These are phyloP conservation scores for Pueraria montana DNA, from an alignment of 306 rosid genomes.

Conservation along the genomic window DNA sequence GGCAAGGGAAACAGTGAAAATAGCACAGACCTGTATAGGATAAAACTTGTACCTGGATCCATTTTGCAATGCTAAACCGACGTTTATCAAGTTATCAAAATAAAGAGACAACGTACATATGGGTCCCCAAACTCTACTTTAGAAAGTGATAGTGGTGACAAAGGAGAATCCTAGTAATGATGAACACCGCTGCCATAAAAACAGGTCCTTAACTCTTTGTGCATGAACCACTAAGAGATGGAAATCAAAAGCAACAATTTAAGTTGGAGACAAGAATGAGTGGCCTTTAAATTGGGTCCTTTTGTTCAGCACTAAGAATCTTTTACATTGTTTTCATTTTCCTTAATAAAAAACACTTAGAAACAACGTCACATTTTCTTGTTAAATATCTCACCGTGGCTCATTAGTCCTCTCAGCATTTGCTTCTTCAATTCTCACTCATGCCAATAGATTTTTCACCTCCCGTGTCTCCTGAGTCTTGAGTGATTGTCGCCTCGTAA, in stretches of 20 bases:
- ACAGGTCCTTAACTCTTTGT: constrained; percentile 55
- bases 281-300: constrained; percentile 63
- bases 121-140: constrained; percentile 57
- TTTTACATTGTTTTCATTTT: constrained; percentile 47
- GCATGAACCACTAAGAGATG: constrained; percentile 67
- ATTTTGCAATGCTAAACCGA: constrained; percentile 6
- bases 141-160: constrained; percentile 69
- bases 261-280: constrained; percentile 66
- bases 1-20: constrained; percentile 21
- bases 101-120: constrained; percentile 38
- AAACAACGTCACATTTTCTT: constrained; percentile 41
- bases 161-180: constrained; percentile 67
- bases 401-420: constrained; percentile 44
- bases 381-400: constrained; percentile 61
- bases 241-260: constrained; percentile 62
- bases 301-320: constrained; percentile 46
- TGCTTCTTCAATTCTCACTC: constrained; percentile 46
- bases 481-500: constrained; percentile 37
- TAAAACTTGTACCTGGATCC: constrained; percentile 18
- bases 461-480: constrained; percentile 33
- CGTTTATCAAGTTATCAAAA: constrained; percentile 7
- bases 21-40: neutral
- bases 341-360: constrained; percentile 46
- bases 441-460: constrained; percentile 31
- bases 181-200: constrained; percentile 77